These are phyloP conservation scores for Asterionellopsis glacialis DNA, from an alignment of 108 stramenopile species.

Conservation along the genomic window DNA sequence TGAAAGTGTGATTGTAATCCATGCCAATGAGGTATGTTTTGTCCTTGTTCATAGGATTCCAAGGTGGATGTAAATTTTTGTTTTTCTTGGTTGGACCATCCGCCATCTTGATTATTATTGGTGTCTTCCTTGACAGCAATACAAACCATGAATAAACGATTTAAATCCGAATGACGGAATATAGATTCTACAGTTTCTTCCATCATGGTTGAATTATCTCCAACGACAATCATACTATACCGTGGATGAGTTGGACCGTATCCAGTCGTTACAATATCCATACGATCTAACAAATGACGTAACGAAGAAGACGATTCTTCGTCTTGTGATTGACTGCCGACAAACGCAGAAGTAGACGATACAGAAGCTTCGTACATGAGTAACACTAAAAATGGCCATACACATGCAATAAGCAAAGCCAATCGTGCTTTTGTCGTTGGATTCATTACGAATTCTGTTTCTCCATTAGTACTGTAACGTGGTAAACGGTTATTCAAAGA, in stretches of 20 bases:
- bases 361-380: constrained; percentile 13
- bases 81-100: too few relatives aligned
- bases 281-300: constrained; percentile 52
- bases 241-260: constrained; percentile 78
- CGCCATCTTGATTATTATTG: constrained; percentile 3
- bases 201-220: constrained; percentile 13
- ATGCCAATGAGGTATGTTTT: constrained; percentile 50
- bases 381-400: constrained; percentile 48
- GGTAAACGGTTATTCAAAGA: not conserved
- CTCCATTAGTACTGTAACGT: not conserved
- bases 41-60: constrained; percentile 34
- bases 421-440: constrained; percentile 10
- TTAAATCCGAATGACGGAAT: constrained; percentile 46
- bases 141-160: constrained; percentile 68
- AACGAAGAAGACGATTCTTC: constrained; percentile 11
- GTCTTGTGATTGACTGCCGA: not conserved
- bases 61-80: constrained; percentile 1
- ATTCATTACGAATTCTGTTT: not conserved
- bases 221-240: constrained; percentile 59
- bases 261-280: constrained; percentile 67
- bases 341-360: not conserved
- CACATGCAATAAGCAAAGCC: constrained; percentile 32
- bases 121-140: constrained; percentile 54
- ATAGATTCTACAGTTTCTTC: constrained; percentile 34
- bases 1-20: constrained; percentile 40